Conservation (phyloP, 2,329 filamentous ascomycete species). For the Colletotrichum horii region DNA sequence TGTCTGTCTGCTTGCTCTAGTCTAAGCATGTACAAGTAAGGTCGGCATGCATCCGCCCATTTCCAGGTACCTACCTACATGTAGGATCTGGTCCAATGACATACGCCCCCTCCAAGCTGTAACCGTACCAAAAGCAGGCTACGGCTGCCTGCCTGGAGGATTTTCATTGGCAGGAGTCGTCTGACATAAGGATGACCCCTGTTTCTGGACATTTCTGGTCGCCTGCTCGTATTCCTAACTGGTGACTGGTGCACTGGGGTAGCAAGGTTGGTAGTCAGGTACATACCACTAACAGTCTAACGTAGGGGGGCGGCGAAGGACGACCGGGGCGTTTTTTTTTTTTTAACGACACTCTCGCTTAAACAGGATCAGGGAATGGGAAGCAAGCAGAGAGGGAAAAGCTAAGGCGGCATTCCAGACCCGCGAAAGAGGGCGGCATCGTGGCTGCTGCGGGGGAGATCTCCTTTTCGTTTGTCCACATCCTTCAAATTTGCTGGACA, state of each 20-base stretch:
- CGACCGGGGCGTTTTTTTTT: neutral
- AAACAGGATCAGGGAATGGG: neutral
- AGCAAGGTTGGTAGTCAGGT: neutral
- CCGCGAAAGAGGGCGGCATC: neutral
- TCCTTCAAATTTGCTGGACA: neutral
- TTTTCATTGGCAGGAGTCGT: neutral
- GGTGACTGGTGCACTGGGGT: neutral
- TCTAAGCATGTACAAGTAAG: neutral
- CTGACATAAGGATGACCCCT: neutral
- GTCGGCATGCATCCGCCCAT: neutral
- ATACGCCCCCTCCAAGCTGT: neutral
- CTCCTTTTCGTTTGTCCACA: neutral
- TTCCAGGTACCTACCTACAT: neutral
- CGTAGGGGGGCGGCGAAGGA: neutral
- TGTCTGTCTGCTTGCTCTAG: neutral
- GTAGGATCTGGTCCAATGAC: neutral
- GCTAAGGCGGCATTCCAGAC: neutral
- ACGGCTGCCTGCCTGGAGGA: neutral
- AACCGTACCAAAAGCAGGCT: neutral
- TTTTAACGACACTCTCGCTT: neutral
- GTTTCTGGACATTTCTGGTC: neutral
- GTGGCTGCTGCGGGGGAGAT: neutral
- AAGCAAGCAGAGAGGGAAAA: neutral
- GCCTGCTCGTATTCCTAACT: slow-evolving; percentile 4
- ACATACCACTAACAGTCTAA: neutral